Base-by-base conservation (phyloP, 352 stramenopile genomes). In the Phytopythium litorale region DNA sequence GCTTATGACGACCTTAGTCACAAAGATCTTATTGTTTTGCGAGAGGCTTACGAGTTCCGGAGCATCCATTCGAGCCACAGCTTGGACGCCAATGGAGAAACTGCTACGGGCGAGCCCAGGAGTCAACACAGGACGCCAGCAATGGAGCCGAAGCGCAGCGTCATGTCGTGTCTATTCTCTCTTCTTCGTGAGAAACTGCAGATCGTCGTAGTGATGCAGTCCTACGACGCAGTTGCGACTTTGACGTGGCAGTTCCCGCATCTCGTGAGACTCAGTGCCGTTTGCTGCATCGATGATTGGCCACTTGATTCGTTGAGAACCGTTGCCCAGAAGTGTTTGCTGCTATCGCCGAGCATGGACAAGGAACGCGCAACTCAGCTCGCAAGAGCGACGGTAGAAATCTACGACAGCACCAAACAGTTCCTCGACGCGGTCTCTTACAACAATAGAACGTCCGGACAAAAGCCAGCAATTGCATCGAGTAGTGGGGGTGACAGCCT, bases 1-100 rank as follows among this genome's bases (percentile, higher is more conserved):
- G 38, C 70, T 7, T 75, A 85, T 50, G 76, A 79, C 19, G 78
- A 91, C 48, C 63, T 93, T 21, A 72, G 84, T 30, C 75, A 81
- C 1, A 49, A 74, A 6, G 62, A 88, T 3, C 32, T 87, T 12
- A 43, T 63, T 4, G 59, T 63, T 21, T 50, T 91, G 4, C 75
- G 76, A 9, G 65, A 81, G 30, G 71, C 62, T 19, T 52, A 59
- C 0, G 56, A 79, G 9, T 62, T 35, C 38, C 69, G 78, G n/a
- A 54, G 12, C 32, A 55, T 15, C 8, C 13, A 19, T 21, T 13
- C 30, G 5, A 16, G 43, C 8, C 37, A 18, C 12, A 18, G 18
- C 5, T 12, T n/a, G 5, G 40, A 2, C 1, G 18, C 5, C 18
- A 21, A 46, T 11, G 37, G 37, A 16, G 12, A 43, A 4, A 16